Conservation (phyloP, 805 yeast species). For the Yamadazyma tumulicola region DNA sequence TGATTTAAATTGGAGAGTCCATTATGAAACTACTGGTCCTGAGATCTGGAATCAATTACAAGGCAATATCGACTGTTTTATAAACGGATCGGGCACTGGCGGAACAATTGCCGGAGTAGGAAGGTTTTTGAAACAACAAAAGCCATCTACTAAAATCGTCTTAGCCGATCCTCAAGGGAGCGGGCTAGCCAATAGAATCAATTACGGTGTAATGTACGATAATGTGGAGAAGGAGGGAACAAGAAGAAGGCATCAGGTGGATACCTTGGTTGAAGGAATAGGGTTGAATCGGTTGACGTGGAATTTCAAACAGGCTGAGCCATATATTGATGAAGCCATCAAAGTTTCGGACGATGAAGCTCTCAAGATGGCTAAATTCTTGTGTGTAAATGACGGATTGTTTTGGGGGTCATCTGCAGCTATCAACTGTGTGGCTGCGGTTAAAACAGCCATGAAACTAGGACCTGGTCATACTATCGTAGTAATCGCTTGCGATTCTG, state of each 20-base stretch:
- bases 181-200: conserved; percentile 81
- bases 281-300: conserved; percentile 85
- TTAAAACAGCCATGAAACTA: conserved; percentile 43
- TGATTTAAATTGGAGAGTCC: conserved; percentile 84
- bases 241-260: conserved; percentile 93
- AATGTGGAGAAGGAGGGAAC: conserved; percentile 87
- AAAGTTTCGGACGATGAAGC: conserved; percentile 81
- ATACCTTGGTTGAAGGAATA: conserved; percentile 89
- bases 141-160: conserved; percentile 45
- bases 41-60: conserved; percentile 79
- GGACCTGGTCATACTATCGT: conserved; percentile 68
- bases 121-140: conserved; percentile 67
- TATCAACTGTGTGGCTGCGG: conserved; percentile 88
- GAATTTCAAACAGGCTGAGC: conserved; percentile 72
- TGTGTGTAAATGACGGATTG: conserved; percentile 81
- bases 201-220: conserved; percentile 93
- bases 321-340: conserved; percentile 70
- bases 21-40: conserved; percentile 83
- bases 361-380: conserved; percentile 77
- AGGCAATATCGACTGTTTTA: conserved; percentile 65
- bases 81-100: conserved; percentile 95
- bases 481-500: conserved; percentile 89
- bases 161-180: conserved; percentile 97
- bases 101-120: conserved; percentile 95
- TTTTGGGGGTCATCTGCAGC: conserved; percentile 95